Base-by-base conservation (phyloP, 2,329 filamentous ascomycete genomes). In the Aspergillus fructus region DNA sequence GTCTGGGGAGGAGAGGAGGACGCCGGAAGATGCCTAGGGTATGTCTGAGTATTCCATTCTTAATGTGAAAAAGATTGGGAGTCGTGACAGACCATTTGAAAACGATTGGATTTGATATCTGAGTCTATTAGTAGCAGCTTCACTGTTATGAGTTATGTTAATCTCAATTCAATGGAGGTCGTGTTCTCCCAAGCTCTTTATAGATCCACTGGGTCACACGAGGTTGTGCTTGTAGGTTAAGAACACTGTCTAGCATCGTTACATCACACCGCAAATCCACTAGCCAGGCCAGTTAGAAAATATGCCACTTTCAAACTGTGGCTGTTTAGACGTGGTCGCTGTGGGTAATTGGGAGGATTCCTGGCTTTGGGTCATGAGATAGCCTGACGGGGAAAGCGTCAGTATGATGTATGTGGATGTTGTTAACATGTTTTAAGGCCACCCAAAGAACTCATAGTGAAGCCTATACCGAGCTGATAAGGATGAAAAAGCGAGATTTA, bases 231-330 rank as follows among this genome's bases (percentile, higher is more conserved):
- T 17, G 39, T 27, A 27, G 24, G 21, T 34, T 34, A 40, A 43
- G 46, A 15, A 41, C 41, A 27, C 23, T 49, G 40, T 42, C 54
- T 42, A 30, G 39, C 6, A 9, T 30, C n/a, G 50, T 54, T 57
- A 53, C 56, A 61, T 61, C 59, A 61, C 53, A 61, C 53, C 59
- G 56, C 54, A 59, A 41, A 33, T 52, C 41, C 37, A 17, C 40
- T 6, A 21, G 23, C 33, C 30, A 52, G 53, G 33, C 49, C 45
- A 48, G 30, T 52, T 40, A 49, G 24, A 43, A 53, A 46, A 46
- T 39, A 48, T 39, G 23, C 37, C 15, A 27, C 42, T 41, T 19
- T 45, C 33, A 21, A 45, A 46, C 46, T 42, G 30, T 24, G 46
- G 43, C 27, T 30, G 27, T 30, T 11, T 19, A 27, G 30, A 48